A percentile compares a stretch with the other conserved stretches of the same genome.
These are phyloP conservation scores for Lachnellula occidentalis DNA, from an alignment of 2,329 filamentous ascomycete species.

Conservation along the genomic window DNA sequence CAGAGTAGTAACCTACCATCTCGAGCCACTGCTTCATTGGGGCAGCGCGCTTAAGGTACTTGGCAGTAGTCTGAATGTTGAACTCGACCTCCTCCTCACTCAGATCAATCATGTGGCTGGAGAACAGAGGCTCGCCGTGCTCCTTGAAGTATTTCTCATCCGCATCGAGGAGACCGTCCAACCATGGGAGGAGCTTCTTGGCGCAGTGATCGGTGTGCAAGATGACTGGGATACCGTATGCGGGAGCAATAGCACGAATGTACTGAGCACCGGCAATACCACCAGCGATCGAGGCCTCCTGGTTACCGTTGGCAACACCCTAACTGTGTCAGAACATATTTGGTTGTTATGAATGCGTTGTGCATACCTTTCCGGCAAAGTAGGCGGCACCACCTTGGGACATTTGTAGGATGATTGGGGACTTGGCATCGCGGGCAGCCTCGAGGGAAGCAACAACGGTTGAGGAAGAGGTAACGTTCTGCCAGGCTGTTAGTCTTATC, in stretches of 20 bases:
- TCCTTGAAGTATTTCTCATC: slow-evolving; percentile 95
- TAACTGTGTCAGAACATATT: slow-evolving; percentile 20
- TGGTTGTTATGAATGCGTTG: neutral
- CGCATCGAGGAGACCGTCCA: slow-evolving; percentile 91
- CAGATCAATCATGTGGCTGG: slow-evolving; percentile 97
- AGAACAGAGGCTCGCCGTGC: slow-evolving; percentile 89
- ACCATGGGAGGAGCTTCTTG: slow-evolving; percentile 98
- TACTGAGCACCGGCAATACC: slow-evolving; percentile 87
- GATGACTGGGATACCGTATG: slow-evolving; percentile 85
- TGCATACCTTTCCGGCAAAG: slow-evolving; percentile 75
- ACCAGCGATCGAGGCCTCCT: slow-evolving; percentile 84
- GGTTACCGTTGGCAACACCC: slow-evolving; percentile 77
- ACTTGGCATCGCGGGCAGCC: slow-evolving; percentile 86
- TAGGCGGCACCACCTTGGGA: slow-evolving; percentile 91
- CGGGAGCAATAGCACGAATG: slow-evolving; percentile 79
- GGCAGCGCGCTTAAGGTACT: slow-evolving; percentile 88
- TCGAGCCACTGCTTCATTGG: slow-evolving; percentile 99
- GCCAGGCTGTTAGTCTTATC: slow-evolving; percentile 3
- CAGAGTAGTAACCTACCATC: slow-evolving; percentile 60
- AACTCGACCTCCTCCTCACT: slow-evolving; percentile 85
- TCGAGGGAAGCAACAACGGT: slow-evolving; percentile 83
- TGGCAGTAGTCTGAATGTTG: slow-evolving; percentile 88
- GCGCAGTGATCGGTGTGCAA: slow-evolving; percentile 98
- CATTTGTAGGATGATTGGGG: slow-evolving; percentile 87
- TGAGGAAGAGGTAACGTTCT: slow-evolving; percentile 91